Base-by-base conservation (phyloP, 176 grass and related monocot genomes). In the Tillandsia leiboldiana region DNA sequence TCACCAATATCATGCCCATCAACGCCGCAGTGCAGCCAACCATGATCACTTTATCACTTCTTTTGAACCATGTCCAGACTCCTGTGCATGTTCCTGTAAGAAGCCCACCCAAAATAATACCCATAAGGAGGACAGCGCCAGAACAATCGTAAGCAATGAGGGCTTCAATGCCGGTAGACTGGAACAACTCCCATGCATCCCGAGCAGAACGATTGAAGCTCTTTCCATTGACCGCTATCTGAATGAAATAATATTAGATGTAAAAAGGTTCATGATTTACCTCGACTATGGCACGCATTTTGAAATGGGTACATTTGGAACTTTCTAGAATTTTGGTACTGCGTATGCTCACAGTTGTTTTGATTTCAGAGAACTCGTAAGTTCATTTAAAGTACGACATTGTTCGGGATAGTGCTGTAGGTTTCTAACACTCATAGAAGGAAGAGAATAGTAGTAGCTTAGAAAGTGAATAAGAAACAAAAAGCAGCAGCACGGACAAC, bases 161-260 rank as follows among this genome's bases (percentile, higher is more conserved):
- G 49, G 94, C 84, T 83, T 97, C 94, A 3, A 97, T 64, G 13
- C 94, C 94, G 1, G 94, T 97, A 12, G 86, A 97, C 65, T 97
- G 94, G 78, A 97, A 97, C 69, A 97, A 79, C 70, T 97, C 94
- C 94, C 94, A 97, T 47, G 94, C 94, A 81, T 93, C 94, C 73
- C 89, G 83, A 74, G 89, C 94, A 51, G 94, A 97, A 73, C 53
- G 71, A 73, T 97, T 97, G 79, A 97, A 97, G 73, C 84, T 88
- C 70, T 90, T 88, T 58, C 94, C 89, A 69, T 85, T 87, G 23
- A 86, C 89, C 26, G 94, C 94, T 50, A 97, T 92, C 94, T 97
- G 70, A 68, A 86, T 80, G 48, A 57, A 49, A 51, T 7, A 12
- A 52, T 3, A 57, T 20, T 51, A 65, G 12, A 28, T 13, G 15